These are phyloP conservation scores for Salisapilia sapeloensis DNA, from an alignment of 352 stramenopile genomes.

Conservation along the genomic window DNA sequence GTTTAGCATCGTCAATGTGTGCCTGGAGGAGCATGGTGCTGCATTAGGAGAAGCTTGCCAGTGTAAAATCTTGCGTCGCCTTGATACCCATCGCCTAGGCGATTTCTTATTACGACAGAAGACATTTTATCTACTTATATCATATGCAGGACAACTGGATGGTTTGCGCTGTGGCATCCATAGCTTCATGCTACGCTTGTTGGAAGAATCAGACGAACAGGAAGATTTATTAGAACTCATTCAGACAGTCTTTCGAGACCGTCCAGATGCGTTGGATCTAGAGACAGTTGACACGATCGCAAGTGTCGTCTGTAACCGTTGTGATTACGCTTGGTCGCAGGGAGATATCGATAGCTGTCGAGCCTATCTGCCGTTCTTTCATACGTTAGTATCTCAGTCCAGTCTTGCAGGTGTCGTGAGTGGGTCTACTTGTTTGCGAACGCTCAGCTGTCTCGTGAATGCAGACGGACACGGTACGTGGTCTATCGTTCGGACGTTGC, in stretches of 20 bases:
- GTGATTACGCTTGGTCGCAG: conserved; percentile 50
- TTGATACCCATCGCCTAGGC: conserved; percentile 23
- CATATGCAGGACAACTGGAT: conserved; percentile 42
- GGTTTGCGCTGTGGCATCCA: conserved; percentile 56
- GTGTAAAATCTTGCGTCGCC: conserved; percentile 28
- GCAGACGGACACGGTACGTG: conserved; percentile 66
- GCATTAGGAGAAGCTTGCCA: conserved; percentile 21
- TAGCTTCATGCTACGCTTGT: conserved; percentile 51
- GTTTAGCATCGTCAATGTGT: conserved; percentile 60
- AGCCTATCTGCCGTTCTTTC: conserved; percentile 57
- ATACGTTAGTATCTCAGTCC: conserved; percentile 35
- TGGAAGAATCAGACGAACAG: conserved; percentile 71
- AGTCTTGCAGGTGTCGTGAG: conserved; percentile 39
- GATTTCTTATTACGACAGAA: conserved; percentile 53
- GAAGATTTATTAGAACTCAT: conserved; percentile 54
- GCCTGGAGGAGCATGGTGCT: conserved; percentile 35
- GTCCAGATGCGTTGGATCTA: conserved; percentile 27
- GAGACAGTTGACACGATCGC: conserved; percentile 58
- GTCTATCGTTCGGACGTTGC: conserved; percentile 65
- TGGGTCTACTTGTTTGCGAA: conserved; percentile 39
- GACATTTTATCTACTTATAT: conserved; percentile 34
- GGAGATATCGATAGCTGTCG: conserved; percentile 58
- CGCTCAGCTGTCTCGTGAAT: conserved; percentile 73
- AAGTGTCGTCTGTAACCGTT: conserved; percentile 39
- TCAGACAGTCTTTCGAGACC: conserved; percentile 50